Conservation (phyloP, 768 basidiomycete genomes). For the Mycena belliarum region DNA sequence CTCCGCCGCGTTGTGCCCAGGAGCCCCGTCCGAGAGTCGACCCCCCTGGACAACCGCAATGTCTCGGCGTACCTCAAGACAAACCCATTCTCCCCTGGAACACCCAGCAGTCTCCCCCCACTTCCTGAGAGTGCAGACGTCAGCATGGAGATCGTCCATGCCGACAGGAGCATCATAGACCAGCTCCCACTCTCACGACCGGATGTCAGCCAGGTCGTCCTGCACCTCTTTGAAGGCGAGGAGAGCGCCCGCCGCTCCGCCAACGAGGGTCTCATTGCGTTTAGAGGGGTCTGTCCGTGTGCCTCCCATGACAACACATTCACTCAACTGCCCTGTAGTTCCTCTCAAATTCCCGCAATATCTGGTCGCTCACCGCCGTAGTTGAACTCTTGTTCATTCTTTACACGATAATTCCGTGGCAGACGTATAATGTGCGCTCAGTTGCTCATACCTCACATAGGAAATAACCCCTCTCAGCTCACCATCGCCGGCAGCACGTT, state of each 20-base stretch:
- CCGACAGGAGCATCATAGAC: conserved; percentile 39
- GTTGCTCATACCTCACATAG: background rate
- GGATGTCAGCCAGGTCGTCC: conserved; percentile 31
- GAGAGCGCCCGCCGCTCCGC: conserved; percentile 36
- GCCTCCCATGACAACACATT: background rate
- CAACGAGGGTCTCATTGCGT: conserved; percentile 36
- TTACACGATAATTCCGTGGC: conserved; percentile 55
- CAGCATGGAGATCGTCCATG: conserved; percentile 23
- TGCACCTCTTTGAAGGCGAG: conserved; percentile 34
- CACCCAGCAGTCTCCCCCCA: conserved; percentile 42
- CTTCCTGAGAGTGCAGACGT: conserved; percentile 38
- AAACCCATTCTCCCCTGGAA: conserved; percentile 42
- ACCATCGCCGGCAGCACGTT: conserved; percentile 29
- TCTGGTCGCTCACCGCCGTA: conserved; percentile 56
- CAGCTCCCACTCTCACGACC: conserved; percentile 33
- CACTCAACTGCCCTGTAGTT: conserved; percentile 38
- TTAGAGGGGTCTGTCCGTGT: conserved; percentile 31
- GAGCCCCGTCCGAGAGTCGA: conserved; percentile 44
- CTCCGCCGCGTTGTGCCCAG: conserved; percentile 23
- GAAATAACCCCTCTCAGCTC: conserved; percentile 23
- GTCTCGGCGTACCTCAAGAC: conserved; percentile 55
- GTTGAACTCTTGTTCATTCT: conserved; percentile 58
- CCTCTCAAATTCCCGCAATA: conserved; percentile 65
- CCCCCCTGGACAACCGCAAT: conserved; percentile 53
- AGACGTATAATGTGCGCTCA: conserved; percentile 39